A percentile compares a stretch with the other conserved stretches of the same genome.
phyloP scores from a whole-genome alignment of 2,329 filamentous ascomycete species.

The Botrytis sinoallii region DNA sequence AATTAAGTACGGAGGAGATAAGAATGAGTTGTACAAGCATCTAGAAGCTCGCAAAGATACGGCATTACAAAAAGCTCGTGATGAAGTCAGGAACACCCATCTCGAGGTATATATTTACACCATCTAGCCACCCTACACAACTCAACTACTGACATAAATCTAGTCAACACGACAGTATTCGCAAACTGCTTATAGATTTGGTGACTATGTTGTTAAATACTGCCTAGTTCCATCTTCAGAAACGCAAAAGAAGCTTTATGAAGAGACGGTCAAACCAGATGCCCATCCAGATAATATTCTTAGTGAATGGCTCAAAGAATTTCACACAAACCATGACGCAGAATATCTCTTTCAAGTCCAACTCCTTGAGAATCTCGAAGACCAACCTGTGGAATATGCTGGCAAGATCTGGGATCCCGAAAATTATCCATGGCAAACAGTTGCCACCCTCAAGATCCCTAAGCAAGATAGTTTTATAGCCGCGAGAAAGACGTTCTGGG shows the following conservation, averaged over 20 bases:
- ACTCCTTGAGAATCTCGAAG: slow-evolving; percentile 45
- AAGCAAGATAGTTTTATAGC: slow-evolving; percentile 44
- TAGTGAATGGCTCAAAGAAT: slow-evolving; percentile 42
- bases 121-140: slow-evolving; percentile 17
- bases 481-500: slow-evolving; percentile 43
- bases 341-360: slow-evolving; percentile 47
- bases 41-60: slow-evolving; percentile 41
- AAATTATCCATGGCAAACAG: slow-evolving; percentile 48
- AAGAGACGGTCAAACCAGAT: slow-evolving; percentile 41
- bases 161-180: slow-evolving; percentile 42
- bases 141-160: slow-evolving; percentile 35
- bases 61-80: slow-evolving; percentile 41
- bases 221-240: slow-evolving; percentile 43
- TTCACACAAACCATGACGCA: slow-evolving; percentile 41
- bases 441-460: slow-evolving; percentile 42
- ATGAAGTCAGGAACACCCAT: slow-evolving; percentile 39
- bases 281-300: slow-evolving; percentile 39
- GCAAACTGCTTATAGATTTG: slow-evolving; percentile 48
- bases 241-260: slow-evolving; percentile 42
- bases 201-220: slow-evolving; percentile 48
- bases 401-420: slow-evolving; percentile 45
- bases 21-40: slow-evolving; percentile 42
- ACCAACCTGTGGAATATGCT: slow-evolving; percentile 46
- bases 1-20: slow-evolving; percentile 40
- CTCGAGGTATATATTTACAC: neutral